Evolutionary conservation across 345 rosid species (phyloP), one percentile per base, ranked within the genome.

Genomic region (Camelina hispida): DNA sequence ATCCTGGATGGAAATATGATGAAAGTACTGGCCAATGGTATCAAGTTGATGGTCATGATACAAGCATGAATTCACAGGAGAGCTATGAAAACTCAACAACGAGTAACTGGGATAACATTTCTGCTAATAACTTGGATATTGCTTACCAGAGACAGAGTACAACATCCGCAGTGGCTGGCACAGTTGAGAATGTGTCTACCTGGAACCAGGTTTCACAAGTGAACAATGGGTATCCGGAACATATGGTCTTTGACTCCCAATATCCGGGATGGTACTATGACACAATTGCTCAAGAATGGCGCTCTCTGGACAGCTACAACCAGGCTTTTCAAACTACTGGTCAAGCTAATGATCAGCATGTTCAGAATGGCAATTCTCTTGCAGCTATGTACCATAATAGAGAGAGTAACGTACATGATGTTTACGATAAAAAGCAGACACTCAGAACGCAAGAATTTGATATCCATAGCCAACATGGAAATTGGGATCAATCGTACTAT

Each of bases 191-290:
- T 58, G 83, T 89, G 46, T 84, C 87, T 67, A 76, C 79, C 62
- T 87, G 88, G 94, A 88, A 84, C 81, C 96, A 86, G 87, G 85
- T 68, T 78, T 78, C 93, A 17, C 84, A 87, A 71, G 82, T 60
- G 68, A 75, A 86, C 76, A 86, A 85, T 79, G 98, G 91, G 18
- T 88, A 93, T 77, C 96, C 98, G 5, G 93, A 89, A 58, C 91
- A 93, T 76, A 93, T 96, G 93, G 73, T 82, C 62, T 93, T 96
- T 86, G 96, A 96, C 74, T 83, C 89, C 9, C 98, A 89, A 53
- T 91, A 86, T 76, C 99, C 97, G 47, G 99, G 92, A 74, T 96
- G 98, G 97, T 96, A 93, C 82, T 93, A 84, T 78, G 95, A 93
- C 63, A 84, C 84, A 34, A 76, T 85, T 81, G 80, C 79, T 23